phyloP scores from a whole-genome alignment of 2,329 filamentous ascomycete species.

The Penicillium sp. region DNA sequence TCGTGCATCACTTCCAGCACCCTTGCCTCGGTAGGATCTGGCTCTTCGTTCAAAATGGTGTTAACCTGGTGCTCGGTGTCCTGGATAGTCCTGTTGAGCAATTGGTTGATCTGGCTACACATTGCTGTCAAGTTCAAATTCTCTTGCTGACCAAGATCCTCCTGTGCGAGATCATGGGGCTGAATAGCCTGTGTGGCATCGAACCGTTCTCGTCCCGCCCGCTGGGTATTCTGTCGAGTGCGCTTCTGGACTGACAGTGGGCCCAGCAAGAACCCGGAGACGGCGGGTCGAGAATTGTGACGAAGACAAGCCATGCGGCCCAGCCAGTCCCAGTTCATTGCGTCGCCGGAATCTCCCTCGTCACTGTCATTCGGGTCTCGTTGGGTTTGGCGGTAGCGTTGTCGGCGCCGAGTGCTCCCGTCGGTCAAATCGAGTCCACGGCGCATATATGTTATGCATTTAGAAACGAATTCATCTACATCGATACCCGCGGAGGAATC shows the following conservation, averaged over 20 bases:
- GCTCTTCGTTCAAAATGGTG: conserved; percentile 44
- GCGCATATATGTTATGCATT: conserved; percentile 87
- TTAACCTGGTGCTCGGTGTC: conserved; percentile 57
- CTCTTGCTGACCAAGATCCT: conserved; percentile 76
- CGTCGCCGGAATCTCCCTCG: conserved; percentile 73
- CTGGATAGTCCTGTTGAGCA: conserved; percentile 57
- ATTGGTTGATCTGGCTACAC: conserved; percentile 74
- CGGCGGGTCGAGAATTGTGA: conserved; percentile 72
- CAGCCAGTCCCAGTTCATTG: conserved; percentile 84
- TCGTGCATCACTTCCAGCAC: conserved; percentile 64
- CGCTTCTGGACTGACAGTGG: conserved; percentile 90
- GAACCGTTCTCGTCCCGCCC: conserved; percentile 71
- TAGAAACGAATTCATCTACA: conserved; percentile 88
- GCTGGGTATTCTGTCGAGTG: conserved; percentile 70
- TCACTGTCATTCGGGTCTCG: conserved; percentile 63
- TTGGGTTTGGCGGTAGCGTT: conserved; percentile 43
- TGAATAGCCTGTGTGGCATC: conserved; percentile 70
- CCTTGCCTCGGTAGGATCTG: conserved; percentile 47
- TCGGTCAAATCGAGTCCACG: conserved; percentile 63
- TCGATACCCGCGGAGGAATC: conserved; percentile 78
- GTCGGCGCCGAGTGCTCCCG: conserved; percentile 45
- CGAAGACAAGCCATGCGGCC: conserved; percentile 79
- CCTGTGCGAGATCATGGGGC: conserved; percentile 76
- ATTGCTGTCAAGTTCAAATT: conserved; percentile 79
- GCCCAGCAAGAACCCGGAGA: conserved; percentile 84